A percentile compares a stretch with the other conserved stretches of the same genome.
Conservation (phyloP, 2,329 filamentous ascomycete species). For the Fusarium sp. region DNA sequence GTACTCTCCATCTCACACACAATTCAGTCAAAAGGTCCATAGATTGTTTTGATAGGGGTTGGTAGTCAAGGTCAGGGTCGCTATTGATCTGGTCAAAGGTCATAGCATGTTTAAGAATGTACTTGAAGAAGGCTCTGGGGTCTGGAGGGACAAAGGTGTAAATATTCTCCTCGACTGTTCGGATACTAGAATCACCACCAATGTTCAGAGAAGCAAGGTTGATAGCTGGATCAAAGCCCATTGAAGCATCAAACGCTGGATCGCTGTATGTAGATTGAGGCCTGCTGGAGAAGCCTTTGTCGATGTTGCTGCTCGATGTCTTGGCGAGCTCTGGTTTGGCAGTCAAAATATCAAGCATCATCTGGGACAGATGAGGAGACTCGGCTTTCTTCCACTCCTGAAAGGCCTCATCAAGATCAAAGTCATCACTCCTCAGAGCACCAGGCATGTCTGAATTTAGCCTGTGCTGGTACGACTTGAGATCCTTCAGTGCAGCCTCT, state of each 20-base stretch:
- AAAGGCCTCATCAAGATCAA: conserved; percentile 89
- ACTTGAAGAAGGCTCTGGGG: conserved; percentile 83
- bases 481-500: conserved; percentile 86
- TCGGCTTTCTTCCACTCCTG: conserved; percentile 93
- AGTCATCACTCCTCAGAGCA: conserved; percentile 85
- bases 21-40: conserved; percentile 87
- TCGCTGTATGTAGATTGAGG: conserved; percentile 61
- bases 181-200: conserved; percentile 63
- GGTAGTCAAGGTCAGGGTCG: conserved; percentile 59
- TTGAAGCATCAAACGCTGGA: conserved; percentile 57
- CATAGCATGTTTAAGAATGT: conserved; percentile 82
- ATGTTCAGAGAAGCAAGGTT: conserved; percentile 74
- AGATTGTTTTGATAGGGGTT: conserved; percentile 78
- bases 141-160: conserved; percentile 94
- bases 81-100: conserved; percentile 69
- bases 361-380: conserved; percentile 84
- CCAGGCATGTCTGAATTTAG: conserved; percentile 82
- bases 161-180: conserved; percentile 69
- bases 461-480: conserved; percentile 93
- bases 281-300: conserved; percentile 66
- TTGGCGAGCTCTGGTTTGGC: conserved; percentile 88
- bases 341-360: conserved; percentile 91
- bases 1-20: conserved; percentile 88
- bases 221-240: conserved; percentile 72
- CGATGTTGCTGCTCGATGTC: conserved; percentile 69